Base-by-base conservation (phyloP, 2,329 filamentous ascomycete species). In the Graphilbum sp. region DNA sequence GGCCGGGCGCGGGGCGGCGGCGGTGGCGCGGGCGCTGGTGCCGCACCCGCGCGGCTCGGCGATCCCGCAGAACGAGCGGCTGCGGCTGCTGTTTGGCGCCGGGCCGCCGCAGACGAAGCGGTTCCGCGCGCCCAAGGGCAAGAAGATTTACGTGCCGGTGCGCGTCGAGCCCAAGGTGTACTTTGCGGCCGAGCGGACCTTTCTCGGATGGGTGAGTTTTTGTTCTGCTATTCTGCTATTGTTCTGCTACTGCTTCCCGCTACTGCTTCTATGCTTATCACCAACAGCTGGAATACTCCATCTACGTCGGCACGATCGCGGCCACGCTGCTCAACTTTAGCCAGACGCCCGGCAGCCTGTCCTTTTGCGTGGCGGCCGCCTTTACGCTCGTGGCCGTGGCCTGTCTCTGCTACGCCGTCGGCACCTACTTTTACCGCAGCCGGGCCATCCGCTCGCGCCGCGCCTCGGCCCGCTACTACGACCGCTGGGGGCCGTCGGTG, bases 91-190 rank as follows among this genome's bases (percentile, higher is more conserved):
- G 11, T 71, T 75, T 30, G 70, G 70, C 7, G 52, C 57, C 36
- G 58, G 67, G 50, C 49, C 75, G 59, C 66, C 77, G 20, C 64
- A 69, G 45, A 63, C 56, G 23, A 71, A 66, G 55, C 66, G 60
- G 48, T 74, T 86, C 62, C 78, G 75, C 54, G 81, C 82, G 9
- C 82, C 82, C 12, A 77, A 74, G 55, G 82, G 82, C 38, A 88
- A 87, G 72, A 83, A 83, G 56, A 96, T 98, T 42, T 88, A 96
- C 51, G 90, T 98, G 19, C 88, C 88, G 13, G 79, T 96, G 39
- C 77, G 90, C 35, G 87, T 98, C 25, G 90, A 98, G 58, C 90
- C 90, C 25, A 98, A 98, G 61, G 90, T 98, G 36, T 94, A 86
- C 58, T 94, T 98, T 54, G 90, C 90, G 18, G 87, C 86, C 1